Base-by-base conservation (phyloP, 441 rosid species). In the Omphalea diandra region DNA sequence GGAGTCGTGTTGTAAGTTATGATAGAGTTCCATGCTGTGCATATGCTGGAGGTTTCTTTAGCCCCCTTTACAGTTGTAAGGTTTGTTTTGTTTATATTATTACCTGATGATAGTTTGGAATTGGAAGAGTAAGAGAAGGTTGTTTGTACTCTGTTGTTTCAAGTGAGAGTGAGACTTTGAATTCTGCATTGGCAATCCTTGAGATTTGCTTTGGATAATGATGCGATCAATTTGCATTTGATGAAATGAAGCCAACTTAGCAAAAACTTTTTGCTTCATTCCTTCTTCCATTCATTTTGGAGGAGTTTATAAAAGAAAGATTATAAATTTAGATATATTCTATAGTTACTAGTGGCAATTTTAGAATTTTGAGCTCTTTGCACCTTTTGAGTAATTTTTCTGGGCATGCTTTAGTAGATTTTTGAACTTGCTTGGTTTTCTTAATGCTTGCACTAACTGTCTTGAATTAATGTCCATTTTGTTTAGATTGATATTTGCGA, bases 331-430 rank as follows among this genome's bases (percentile, higher is more conserved):
- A 33, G 52, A n/a, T 53, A 10, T 50, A 36, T 52, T 35, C 27
- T 33, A 5, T 35, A 32, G 66, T 12, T 22, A 8, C 12, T 27
- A 20, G 73, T 35, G 3, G 43, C 4, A 7, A 33, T 36, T 7
- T 26, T 52, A 18, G 52, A 50, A 70, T 29, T 43, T 33, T 50
- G 29, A 43, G 27, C 68, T 50, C 46, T 54, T 33, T 58, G 43
- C 4, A 36, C 26, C 24, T 69, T 47, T 46, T 58, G 14, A 31
- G 8, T 20, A 35, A 60, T n/a, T 2, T 18, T 57, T 20, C 0
- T 14, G 24, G 8, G 53, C 1, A n/a, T 47, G 6, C 26, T 47
- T 47, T 47, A 7, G 17, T 44, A 15, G 49, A 5, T 44, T 47
- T 47, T 47, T 15, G 9, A 58, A 32, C 53, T 33, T 31, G 15